Evolutionary conservation across 2,329 filamentous ascomycete genomes (phyloP).

Genomic region (Fusarium hostae): DNA sequence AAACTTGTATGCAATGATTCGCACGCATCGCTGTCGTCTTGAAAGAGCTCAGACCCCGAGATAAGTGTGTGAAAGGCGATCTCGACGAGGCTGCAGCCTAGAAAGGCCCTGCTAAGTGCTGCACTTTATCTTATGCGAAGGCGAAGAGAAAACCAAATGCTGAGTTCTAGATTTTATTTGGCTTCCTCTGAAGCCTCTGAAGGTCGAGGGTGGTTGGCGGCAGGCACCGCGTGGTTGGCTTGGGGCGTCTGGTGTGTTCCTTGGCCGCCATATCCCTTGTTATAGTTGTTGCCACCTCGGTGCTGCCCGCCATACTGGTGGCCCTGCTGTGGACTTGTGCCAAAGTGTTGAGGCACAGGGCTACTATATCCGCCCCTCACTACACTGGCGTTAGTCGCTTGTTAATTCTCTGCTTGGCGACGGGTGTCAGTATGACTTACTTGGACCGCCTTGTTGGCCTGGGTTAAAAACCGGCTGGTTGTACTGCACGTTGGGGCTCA

Average conservation of each 20-base stretch:
- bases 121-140: slow-evolving; percentile 35
- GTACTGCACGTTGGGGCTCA: slow-evolving; percentile 80
- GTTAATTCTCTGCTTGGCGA: slow-evolving; percentile 29
- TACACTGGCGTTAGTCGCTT: slow-evolving; percentile 57
- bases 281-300: slow-evolving; percentile 66
- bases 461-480: slow-evolving; percentile 78
- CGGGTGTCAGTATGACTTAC: slow-evolving; percentile 64
- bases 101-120: slow-evolving; percentile 39
- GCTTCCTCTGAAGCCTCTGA: slow-evolving; percentile 58
- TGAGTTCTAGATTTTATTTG: slow-evolving; percentile 51
- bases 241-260: slow-evolving; percentile 55
- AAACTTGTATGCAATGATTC: slow-evolving; percentile 38
- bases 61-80: slow-evolving; percentile 40
- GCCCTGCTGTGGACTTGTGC: slow-evolving; percentile 72
- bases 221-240: slow-evolving; percentile 49
- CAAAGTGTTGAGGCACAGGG: slow-evolving; percentile 69
- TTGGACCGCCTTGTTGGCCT: slow-evolving; percentile 74
- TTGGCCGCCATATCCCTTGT: slow-evolving; percentile 62
- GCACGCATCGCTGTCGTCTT: slow-evolving; percentile 27
- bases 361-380: slow-evolving; percentile 72
- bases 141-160: slow-evolving; percentile 13
- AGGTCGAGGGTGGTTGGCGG: slow-evolving; percentile 47
- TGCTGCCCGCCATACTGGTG: slow-evolving; percentile 71
- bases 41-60: slow-evolving; percentile 34
- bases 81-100: slow-evolving; percentile 37